A percentile compares a stretch with the other conserved stretches of the same genome.
phyloP scores from a whole-genome alignment of 352 stramenopile genomes.

The Globisporangium okanoganense region DNA sequence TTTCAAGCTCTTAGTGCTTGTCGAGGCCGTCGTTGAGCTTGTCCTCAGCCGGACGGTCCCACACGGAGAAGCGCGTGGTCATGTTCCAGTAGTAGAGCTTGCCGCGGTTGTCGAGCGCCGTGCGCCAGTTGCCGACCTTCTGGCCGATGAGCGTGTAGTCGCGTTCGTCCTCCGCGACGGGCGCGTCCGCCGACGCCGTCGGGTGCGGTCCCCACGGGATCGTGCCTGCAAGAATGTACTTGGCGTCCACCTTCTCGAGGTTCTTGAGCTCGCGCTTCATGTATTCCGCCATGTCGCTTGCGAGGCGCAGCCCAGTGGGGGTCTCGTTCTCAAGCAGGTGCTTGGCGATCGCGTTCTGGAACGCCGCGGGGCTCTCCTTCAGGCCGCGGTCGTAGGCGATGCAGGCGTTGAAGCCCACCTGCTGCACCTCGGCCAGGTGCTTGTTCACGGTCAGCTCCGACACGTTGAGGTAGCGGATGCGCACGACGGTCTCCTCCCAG shows the following conservation, averaged over 20 bases:
- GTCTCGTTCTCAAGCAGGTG: conserved; percentile 77
- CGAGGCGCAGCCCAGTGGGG: conserved; percentile 45
- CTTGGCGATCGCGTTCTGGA: conserved; percentile 65
- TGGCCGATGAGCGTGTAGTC: conserved; percentile 81
- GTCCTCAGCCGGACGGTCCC: conserved; percentile 61
- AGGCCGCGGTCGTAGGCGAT: conserved; percentile 93
- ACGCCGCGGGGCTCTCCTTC: conserved; percentile 45
- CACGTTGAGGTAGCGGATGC: conserved; percentile 92
- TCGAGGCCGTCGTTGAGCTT: conserved; percentile 49
- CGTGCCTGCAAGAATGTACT: conserved; percentile 67
- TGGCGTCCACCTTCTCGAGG: conserved; percentile 67
- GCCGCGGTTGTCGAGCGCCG: conserved; percentile 78
- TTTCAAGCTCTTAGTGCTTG: not conserved
- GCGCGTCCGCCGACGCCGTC: conserved; percentile 2
- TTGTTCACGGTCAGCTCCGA: conserved; percentile 96
- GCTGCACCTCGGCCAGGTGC: conserved; percentile 94
- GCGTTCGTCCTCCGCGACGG: conserved; percentile 28
- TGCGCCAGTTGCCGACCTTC: conserved; percentile 81
- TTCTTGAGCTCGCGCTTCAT: conserved; percentile 82
- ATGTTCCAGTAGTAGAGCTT: conserved; percentile 90
- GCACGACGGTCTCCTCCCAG: conserved; percentile 93
- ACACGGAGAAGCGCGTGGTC: conserved; percentile 76
- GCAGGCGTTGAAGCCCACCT: conserved; percentile 93
- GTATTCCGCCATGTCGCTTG: conserved; percentile 58
- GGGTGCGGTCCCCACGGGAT: conserved; percentile 65